Conservation (phyloP, 768 basidiomycete genomes). For the Mycena leptocephala region DNA sequence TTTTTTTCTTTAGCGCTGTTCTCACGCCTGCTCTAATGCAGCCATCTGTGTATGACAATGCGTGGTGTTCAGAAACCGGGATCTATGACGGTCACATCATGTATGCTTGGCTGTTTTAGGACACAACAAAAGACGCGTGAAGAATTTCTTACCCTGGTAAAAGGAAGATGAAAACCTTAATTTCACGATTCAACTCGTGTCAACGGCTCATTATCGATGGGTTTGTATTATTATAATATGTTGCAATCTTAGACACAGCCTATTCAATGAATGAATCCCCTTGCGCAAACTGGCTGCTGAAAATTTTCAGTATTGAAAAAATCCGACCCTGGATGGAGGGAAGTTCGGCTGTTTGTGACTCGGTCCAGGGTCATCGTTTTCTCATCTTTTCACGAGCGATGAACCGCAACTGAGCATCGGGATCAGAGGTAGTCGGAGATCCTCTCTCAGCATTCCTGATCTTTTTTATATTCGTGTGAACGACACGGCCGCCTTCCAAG, state of each 20-base stretch:
- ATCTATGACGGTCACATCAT: slow-evolving; percentile 94
- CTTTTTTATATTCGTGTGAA: too few relatives aligned
- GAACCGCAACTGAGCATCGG: too few relatives aligned
- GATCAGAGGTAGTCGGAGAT: too few relatives aligned
- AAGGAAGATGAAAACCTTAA: slow-evolving; percentile 58
- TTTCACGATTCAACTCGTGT: slow-evolving; percentile 50
- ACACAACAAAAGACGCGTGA: slow-evolving; percentile 99
- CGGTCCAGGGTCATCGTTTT: too few relatives aligned
- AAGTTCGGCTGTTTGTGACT: too few relatives aligned
- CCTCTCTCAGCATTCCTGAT: too few relatives aligned
- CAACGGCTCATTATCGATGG: slow-evolving; percentile 31
- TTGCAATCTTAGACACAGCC: slow-evolving; percentile 33
- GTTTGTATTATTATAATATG: slow-evolving; percentile 47
- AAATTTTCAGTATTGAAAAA: too few relatives aligned
- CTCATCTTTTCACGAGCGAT: too few relatives aligned
- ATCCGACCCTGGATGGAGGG: too few relatives aligned
- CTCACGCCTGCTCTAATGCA: slow-evolving; percentile 48
- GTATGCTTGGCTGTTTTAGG: slow-evolving; percentile 98
- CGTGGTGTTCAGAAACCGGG: slow-evolving; percentile 99
- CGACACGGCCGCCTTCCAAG: too few relatives aligned
- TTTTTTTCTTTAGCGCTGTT: slow-evolving; percentile 24
- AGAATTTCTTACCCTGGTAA: slow-evolving; percentile 94
- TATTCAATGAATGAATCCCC: background rate
- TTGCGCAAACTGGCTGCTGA: too few relatives aligned
- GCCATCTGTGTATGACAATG: slow-evolving; percentile 99